A percentile compares a stretch with the other conserved stretches of the same genome.
Evolutionary conservation across 2,329 filamentous ascomycete genomes (phyloP).

Genomic region (Chaetomium strumarium): DNA sequence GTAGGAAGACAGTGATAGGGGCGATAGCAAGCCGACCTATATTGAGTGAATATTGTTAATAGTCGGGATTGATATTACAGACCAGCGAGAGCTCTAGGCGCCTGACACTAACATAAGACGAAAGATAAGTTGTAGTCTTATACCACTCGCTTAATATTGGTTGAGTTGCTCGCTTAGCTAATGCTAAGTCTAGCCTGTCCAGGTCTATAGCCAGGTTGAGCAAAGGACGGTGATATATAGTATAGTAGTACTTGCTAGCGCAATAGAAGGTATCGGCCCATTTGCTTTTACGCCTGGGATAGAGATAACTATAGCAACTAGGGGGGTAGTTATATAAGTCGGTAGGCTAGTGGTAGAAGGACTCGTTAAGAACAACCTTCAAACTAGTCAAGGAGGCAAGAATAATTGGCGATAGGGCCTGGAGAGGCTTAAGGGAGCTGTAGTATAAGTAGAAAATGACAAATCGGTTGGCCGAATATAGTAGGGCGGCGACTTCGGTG

Average conservation of each 20-base stretch:
- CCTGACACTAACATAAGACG: background rate
- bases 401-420: background rate
- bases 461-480: constrained; percentile 1
- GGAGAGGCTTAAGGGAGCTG: background rate
- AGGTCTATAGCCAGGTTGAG: too few relatives aligned
- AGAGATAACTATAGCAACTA: too few relatives aligned
- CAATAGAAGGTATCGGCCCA: background rate
- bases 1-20: background rate
- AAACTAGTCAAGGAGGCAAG: background rate
- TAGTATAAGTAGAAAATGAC: background rate
- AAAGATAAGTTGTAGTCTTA: background rate
- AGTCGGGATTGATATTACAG: background rate
- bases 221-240: background rate
- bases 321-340: too few relatives aligned
- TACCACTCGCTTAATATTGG: background rate
- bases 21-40: background rate
- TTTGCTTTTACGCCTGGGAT: background rate
- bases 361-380: background rate
- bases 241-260: too few relatives aligned
- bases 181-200: background rate
- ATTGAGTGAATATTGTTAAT: too few relatives aligned
- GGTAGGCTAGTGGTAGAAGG: background rate
- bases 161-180: background rate
- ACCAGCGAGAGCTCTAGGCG: constrained; percentile 1
- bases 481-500: background rate